Base-by-base conservation (phyloP, 2,329 filamentous ascomycete genomes). In the Fusarium luffae region DNA sequence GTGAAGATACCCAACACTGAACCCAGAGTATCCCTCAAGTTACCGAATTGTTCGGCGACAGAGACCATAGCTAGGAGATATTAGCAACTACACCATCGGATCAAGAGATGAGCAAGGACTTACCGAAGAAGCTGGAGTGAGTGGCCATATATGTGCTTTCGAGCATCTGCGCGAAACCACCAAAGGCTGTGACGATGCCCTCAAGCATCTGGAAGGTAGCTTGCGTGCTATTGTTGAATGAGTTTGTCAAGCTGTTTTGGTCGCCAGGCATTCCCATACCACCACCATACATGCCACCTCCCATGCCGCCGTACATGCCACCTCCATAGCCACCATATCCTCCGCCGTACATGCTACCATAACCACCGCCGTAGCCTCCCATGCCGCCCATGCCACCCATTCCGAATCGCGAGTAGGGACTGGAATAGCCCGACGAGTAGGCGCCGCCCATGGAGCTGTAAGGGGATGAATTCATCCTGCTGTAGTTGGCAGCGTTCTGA, bases 141-240 rank as follows among this genome's bases (percentile, higher is more conserved):
- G 96, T 99, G 30, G 97, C 96, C 97, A 99, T 99, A 76, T 98
- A 99, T 13, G 96, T 98, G 84, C 96, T 98, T 82, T 99, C 96
- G 28, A 99, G 86, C 96, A 99, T 99, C 84, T 99, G 96, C 14
- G 97, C 93, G 78, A 99, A 98, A 1, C 97, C 96, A 21, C 94
- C 94, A 84, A 99, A 99, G 4, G 96, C 94, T 25, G 93, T 93
- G 16, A 99, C 96, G 61, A 99, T 92, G 74, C 94, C 96, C 83
- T 99, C 96, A 54, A 99, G 93, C 86, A 99, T 93, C 84, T 98
- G 96, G 78, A 99, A 99, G 0, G 96, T 99, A 13, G 95, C 93
- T 75, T 96, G 93, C 0, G 97, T 99, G 83, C 92, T 96, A 80
- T 97, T 94, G 78, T 90, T 93, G 85, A 98, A 98, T 55, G 93